Evolutionary conservation across 1,139 yeast genomes (phyloP).

Genomic region (Entelexis sorbosivorans): DNA sequence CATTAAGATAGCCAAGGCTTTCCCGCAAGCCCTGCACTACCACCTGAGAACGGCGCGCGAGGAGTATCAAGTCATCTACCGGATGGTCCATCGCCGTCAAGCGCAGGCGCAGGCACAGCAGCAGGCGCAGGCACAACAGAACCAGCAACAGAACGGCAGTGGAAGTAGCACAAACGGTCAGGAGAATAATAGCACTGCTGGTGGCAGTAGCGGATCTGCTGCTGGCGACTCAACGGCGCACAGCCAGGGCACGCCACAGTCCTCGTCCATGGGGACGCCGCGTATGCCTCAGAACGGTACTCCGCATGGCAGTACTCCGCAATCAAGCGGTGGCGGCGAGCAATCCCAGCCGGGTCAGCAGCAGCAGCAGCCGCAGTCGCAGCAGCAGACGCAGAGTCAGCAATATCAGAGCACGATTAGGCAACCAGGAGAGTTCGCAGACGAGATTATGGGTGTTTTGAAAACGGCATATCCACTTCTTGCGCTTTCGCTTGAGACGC

Average conservation of each 20-base stretch:
- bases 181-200: background rate
- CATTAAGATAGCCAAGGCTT: slow-evolving; percentile 85
- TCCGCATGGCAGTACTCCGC: background rate
- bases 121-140: slow-evolving; percentile 17
- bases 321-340: background rate
- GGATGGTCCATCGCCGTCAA: slow-evolving; percentile 6
- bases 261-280: slow-evolving; percentile 7
- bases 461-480: slow-evolving; percentile 93
- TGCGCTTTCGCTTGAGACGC: slow-evolving; percentile 83
- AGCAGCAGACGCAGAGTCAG: background rate
- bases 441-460: slow-evolving; percentile 86
- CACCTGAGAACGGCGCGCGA: slow-evolving; percentile 91
- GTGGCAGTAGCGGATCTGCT: background rate
- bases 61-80: slow-evolving; percentile 75
- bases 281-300: background rate
- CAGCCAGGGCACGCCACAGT: background rate
- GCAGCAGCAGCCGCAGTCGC: background rate
- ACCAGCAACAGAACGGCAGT: too few species aligned
- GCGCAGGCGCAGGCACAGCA: background rate
- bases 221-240: background rate
- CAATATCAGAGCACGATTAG: slow-evolving; percentile 23
- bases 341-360: background rate
- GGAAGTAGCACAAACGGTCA: background rate
- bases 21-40: slow-evolving; percentile 95
- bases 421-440: slow-evolving; percentile 92